Evolutionary conservation across 1,284 basidiomycete genomes (phyloP).

Genomic region (Leccinum colubrinum): DNA sequence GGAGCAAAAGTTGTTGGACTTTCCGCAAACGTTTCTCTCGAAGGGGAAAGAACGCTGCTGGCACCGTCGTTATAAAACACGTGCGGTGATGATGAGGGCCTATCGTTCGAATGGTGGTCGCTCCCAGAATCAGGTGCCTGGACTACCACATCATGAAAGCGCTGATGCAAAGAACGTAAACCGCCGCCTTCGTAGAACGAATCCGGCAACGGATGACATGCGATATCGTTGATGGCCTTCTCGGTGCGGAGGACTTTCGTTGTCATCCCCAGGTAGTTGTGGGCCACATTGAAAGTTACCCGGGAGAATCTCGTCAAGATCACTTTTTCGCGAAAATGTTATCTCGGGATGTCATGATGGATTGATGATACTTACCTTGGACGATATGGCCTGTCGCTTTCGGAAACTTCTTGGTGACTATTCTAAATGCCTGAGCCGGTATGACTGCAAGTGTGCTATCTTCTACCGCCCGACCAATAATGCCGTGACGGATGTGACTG

Average conservation of each 20-base stretch:
- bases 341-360: background rate
- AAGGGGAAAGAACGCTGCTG: constrained; percentile 8
- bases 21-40: constrained; percentile 25
- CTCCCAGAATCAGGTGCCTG: constrained; percentile 47
- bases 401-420: constrained; percentile 92
- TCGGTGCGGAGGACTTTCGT: constrained; percentile 95
- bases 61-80: constrained; percentile 9
- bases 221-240: constrained; percentile 94
- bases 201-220: constrained; percentile 89
- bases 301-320: constrained; percentile 95
- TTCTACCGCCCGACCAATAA: constrained; percentile 87
- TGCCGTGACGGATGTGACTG: constrained; percentile 51
- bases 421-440: constrained; percentile 93
- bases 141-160: constrained; percentile 63
- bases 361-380: constrained; percentile 55
- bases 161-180: constrained; percentile 83
- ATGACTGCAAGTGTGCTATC: constrained; percentile 99
- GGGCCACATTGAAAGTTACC: constrained; percentile 95
- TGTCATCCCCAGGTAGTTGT: constrained; percentile 94
- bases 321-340: constrained; percentile 46
- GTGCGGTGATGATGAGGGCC: constrained; percentile 18
- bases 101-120: constrained; percentile 58
- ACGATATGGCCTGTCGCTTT: constrained; percentile 98
- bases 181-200: constrained; percentile 96
- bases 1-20: constrained; percentile 17